A percentile compares a stretch with the other conserved stretches of the same genome.
phyloP scores from a whole-genome alignment of 768 basidiomycete species.

The Kwoniella europaea region DNA sequence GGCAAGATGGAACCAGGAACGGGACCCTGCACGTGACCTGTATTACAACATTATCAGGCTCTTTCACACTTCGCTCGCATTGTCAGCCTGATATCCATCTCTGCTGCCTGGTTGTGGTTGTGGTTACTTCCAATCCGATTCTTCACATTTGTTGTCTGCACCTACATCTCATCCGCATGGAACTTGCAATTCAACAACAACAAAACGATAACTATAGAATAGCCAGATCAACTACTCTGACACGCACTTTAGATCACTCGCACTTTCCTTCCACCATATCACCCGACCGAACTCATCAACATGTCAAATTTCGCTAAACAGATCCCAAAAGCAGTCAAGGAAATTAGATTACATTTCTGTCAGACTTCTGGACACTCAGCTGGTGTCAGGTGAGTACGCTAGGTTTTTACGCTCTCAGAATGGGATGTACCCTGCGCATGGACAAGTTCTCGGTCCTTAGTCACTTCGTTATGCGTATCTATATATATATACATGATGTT shows the following conservation, averaged over 20 bases:
- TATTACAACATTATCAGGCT: background rate
- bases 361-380: slow-evolving; percentile 49
- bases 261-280: background rate
- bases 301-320: slow-evolving; percentile 56
- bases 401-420: too few relatives aligned
- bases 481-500: too few relatives aligned
- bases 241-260: too few relatives aligned
- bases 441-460: too few relatives aligned
- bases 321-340: slow-evolving; percentile 56
- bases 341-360: slow-evolving; percentile 58
- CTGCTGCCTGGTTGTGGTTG: background rate
- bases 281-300: background rate
- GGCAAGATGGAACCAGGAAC: background rate
- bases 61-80: background rate
- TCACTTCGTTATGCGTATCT: too few relatives aligned
- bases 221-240: too few relatives aligned
- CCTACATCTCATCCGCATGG: too few relatives aligned
- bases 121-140: slow-evolving; percentile 6
- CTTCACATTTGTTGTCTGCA: background rate
- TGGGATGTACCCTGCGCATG: too few relatives aligned
- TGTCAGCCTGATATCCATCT: slow-evolving; percentile 4
- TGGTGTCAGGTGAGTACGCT: slow-evolving; percentile 55
- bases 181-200: background rate
- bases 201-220: background rate
- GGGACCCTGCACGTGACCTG: background rate